Conservation (phyloP, 352 stramenopile species). For the Blastocystis sp. region DNA sequence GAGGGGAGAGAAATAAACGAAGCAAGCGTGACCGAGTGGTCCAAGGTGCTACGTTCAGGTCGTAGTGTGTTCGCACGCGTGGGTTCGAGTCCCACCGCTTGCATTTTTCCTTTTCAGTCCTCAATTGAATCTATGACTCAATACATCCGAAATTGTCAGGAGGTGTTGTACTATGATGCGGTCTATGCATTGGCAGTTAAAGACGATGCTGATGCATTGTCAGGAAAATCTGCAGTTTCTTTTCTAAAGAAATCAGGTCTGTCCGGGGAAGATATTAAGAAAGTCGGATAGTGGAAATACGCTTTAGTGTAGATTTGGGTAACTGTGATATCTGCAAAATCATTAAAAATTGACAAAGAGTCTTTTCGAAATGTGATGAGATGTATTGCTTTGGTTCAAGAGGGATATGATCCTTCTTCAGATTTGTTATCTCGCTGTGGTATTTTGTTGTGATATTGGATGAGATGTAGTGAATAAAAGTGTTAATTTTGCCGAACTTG, state of each 20-base stretch:
- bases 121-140: background rate
- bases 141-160: background rate
- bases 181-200: constrained; percentile 4
- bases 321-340: background rate
- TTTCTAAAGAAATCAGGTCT: constrained; percentile 3
- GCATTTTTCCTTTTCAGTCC: constrained; percentile 53
- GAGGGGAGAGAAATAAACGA: background rate
- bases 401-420: constrained; percentile 3
- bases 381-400: constrained; percentile 24
- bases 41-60: constrained; percentile 66
- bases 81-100: constrained; percentile 34
- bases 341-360: constrained; percentile 18
- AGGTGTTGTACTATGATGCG: constrained; percentile 60
- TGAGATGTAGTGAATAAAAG: background rate
- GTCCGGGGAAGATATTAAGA: constrained; percentile 3
- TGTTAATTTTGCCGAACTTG: constrained; percentile 11
- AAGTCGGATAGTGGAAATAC: background rate
- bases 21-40: constrained; percentile 64
- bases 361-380: background rate
- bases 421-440: background rate
- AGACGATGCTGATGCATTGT: background rate
- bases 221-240: background rate
- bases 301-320: constrained; percentile 21
- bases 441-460: background rate
- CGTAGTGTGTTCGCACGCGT: constrained; percentile 67